Base-by-base conservation (phyloP, 495 filamentous ascomycete species). In the Penicillium mononematosum region DNA sequence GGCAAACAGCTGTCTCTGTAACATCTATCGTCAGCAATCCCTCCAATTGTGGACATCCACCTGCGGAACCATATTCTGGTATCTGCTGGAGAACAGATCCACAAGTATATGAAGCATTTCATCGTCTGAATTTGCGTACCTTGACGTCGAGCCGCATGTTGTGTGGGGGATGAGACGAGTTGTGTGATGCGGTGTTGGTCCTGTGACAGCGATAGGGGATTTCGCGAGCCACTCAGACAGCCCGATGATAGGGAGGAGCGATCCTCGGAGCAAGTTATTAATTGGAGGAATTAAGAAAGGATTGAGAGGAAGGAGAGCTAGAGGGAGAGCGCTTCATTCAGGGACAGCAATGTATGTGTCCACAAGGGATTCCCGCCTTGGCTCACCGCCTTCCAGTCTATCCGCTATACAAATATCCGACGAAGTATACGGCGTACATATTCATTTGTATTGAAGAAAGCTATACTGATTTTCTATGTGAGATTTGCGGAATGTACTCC, bases 101-200 rank as follows among this genome's bases (percentile, higher is more conserved):
- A 10, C 4, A 38, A 22, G 16, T 11, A 20, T 17, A 46, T 20
- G 8, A n/a, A 42, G 22, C 58, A 48, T 49, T 42, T n/a, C 27
- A 55, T 67, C 45, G 36, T 62, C 41, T 51, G 46, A 43, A 55
- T 61, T 54, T 39, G 77, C 86, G 66, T 81, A 91, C 91, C 89
- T 96, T 95, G 43, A 95, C 85, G 75, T 96, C 91, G 72, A 96
- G 81, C 75, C 87, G 87, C 91, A 94, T 95, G 63, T 73, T 91
- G 79, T 73, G 70, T 70, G 67, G 68, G 70, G 67, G 65, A 60
- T 59, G 60, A 53, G 63, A 59, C 11, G 63, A 57, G 58, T 68
- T 73, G 61, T 69, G 68, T 70, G 69, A 31, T 72, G 73, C 73
- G 75, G 71, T 65, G 68, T 71, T 62, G 67, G 70, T 66, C 65